phyloP scores from a whole-genome alignment of 768 basidiomycete species.

The Boletus vinaceobasis region DNA sequence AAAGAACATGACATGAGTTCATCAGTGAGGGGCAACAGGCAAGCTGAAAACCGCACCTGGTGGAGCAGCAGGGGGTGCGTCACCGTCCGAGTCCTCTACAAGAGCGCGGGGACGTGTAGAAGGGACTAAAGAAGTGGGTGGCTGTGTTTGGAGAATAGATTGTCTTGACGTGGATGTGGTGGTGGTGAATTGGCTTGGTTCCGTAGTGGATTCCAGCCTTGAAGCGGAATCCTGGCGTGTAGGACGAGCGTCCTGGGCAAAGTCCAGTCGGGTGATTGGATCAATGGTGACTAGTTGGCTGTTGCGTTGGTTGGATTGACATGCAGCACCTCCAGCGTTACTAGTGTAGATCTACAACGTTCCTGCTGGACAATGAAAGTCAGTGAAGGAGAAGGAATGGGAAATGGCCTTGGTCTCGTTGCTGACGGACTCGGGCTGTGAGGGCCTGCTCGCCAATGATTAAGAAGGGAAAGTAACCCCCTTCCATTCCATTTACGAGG shows the following conservation, averaged over 20 bases:
- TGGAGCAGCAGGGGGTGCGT: constrained; percentile 21
- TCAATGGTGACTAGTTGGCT: constrained; percentile 55
- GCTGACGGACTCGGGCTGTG: constrained; percentile 21
- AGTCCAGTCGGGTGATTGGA: constrained; percentile 55
- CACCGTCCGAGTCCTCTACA: constrained; percentile 51
- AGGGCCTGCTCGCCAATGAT: constrained; percentile 18
- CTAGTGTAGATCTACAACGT: constrained; percentile 17
- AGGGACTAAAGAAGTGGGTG: constrained; percentile 51
- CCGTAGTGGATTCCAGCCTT: constrained; percentile 46
- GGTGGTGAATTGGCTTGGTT: constrained; percentile 25
- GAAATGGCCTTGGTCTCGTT: constrained; percentile 24
- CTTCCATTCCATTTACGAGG: constrained; percentile 15
- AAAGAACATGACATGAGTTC: neutral
- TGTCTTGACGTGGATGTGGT: constrained; percentile 20
- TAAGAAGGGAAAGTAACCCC: constrained; percentile 28
- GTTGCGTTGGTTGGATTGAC: constrained; percentile 20
- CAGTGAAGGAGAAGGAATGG: constrained; percentile 16
- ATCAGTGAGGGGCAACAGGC: neutral
- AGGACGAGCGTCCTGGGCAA: constrained; percentile 53
- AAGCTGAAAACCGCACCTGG: constrained; percentile 21
- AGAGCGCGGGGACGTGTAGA: constrained; percentile 60
- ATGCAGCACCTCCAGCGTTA: constrained; percentile 27
- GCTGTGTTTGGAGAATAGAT: constrained; percentile 24
- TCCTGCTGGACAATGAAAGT: constrained; percentile 19
- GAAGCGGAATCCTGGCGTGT: constrained; percentile 39